A percentile compares a stretch with the other conserved stretches of the same genome.
phyloP scores from a whole-genome alignment of 495 filamentous ascomycete genomes.

The Xylaria intraflava region DNA sequence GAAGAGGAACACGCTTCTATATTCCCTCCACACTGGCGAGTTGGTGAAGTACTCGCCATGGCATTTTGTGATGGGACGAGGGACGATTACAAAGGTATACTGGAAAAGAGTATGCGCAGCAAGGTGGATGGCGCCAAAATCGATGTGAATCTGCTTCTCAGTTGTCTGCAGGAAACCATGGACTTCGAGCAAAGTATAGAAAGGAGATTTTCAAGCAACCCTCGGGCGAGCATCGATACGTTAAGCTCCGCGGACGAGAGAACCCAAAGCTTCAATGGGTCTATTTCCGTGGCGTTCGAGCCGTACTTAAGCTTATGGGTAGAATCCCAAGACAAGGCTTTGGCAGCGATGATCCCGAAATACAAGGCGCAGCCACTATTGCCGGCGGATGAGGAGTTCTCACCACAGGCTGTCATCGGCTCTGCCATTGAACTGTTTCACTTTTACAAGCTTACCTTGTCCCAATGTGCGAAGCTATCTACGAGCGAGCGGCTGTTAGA shows the following conservation, averaged over 20 bases:
- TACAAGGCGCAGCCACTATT: constrained; percentile 81
- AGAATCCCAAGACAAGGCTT: constrained; percentile 86
- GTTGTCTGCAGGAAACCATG: constrained; percentile 91
- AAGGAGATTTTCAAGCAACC: constrained; percentile 66
- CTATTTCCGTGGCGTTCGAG: constrained; percentile 95
- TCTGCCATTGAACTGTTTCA: constrained; percentile 96
- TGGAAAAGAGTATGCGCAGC: constrained; percentile 78
- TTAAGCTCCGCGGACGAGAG: constrained; percentile 74
- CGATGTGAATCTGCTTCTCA: constrained; percentile 86
- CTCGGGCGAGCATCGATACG: constrained; percentile 87
- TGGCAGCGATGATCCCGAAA: constrained; percentile 78
- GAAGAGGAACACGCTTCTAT: constrained; percentile 88
- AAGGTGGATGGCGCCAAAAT: constrained; percentile 69
- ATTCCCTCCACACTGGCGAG: constrained; percentile 83
- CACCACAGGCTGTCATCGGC: constrained; percentile 76
- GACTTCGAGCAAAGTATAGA: constrained; percentile 95
- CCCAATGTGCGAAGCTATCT: constrained; percentile 93
- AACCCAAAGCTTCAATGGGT: constrained; percentile 73
- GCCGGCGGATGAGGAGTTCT: constrained; percentile 84
- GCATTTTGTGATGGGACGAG: constrained; percentile 90
- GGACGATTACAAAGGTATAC: constrained; percentile 90
- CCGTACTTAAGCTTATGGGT: constrained; percentile 97
- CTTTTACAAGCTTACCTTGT: constrained; percentile 84
- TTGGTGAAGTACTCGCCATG: constrained; percentile 85
- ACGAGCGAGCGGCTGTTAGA: constrained; percentile 82